These are phyloP conservation scores for Globisporangium uncinulatum DNA, from an alignment of 352 stramenopile genomes.

Conservation along the genomic window DNA sequence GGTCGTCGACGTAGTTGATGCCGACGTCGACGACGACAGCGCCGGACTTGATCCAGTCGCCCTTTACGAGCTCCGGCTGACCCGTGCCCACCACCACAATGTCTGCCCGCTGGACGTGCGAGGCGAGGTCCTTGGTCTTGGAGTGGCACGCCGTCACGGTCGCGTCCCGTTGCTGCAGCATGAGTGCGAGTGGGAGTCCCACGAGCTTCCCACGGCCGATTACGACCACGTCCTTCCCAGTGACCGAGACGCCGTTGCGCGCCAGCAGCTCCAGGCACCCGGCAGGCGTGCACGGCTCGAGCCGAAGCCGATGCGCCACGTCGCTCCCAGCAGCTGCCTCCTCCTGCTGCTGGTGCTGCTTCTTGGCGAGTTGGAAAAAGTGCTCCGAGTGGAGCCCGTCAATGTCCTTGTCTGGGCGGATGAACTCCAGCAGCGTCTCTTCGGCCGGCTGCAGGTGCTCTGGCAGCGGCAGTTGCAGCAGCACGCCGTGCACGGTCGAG, in stretches of 20 bases:
- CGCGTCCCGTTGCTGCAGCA: constrained; percentile 93
- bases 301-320: constrained; percentile 36
- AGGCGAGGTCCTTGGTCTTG: constrained; percentile 67
- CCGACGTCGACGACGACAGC: constrained; percentile 98
- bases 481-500: constrained; percentile 90
- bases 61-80: constrained; percentile 92
- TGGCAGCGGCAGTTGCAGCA: constrained; percentile 90
- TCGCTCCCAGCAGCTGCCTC: not conserved
- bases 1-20: constrained; percentile 96
- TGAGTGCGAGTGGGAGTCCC: constrained; percentile 93
- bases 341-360: not conserved
- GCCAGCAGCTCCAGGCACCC: constrained; percentile 62
- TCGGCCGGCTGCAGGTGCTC: constrained; percentile 69
- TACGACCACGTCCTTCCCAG: constrained; percentile 95
- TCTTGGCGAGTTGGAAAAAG: constrained; percentile 84
- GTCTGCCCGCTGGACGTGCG: constrained; percentile 84
- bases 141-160: constrained; percentile 98
- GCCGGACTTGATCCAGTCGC: constrained; percentile 95
- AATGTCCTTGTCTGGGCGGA: constrained; percentile 94
- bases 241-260: constrained; percentile 82
- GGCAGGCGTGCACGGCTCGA: constrained; percentile 90
- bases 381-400: constrained; percentile 98
- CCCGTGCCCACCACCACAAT: constrained; percentile 96
- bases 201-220: constrained; percentile 97
- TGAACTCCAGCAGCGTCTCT: constrained; percentile 86